Base-by-base conservation (phyloP, 306 rosid genomes). In the Rosa multiflora region DNA sequence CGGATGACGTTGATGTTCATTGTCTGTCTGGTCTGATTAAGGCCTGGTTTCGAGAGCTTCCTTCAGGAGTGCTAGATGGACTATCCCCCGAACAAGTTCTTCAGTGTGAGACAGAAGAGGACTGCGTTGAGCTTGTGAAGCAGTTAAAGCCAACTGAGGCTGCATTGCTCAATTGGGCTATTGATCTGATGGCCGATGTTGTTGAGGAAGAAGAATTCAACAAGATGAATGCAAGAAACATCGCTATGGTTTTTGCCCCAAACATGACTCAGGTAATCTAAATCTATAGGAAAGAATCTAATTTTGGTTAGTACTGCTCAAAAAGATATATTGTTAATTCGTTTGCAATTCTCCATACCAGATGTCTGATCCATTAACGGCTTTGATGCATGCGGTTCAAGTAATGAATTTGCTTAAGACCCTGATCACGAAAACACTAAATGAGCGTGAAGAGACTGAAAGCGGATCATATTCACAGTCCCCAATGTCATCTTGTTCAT, bases 361-460 rank as follows among this genome's bases (percentile, higher is more conserved):
- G 99, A 95, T 95, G 99, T 95, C 99, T 52, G 99, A 95, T 91
- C 99, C 98, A 61, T 84, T 95, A 82, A 95, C 98, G 53, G 99
- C 99, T 46, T 84, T 95, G 87, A 93, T 95, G 99, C 98, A 95
- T 43, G 99, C 98, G 35, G 99, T 95, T 80, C 99, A 95, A 90
- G 99, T 95, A 69, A 95, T 93, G 99, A 95, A 95, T 85, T 78
- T 95, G 62, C 98, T 95, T 80, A 93, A 91, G 83, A 93, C 96
- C 73, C 85, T 95, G 75, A 93, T 95, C 75, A 87, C 70, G 68
- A 95, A 88, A 86, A 88, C 91, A 23, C 85, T 93, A 13, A 76
- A 90, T 75, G 98, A 95, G 55, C 91, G 98, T 3, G 96, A 95
- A 87, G 97, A 93, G 82, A 79, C 88, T 55, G 90, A 82, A 29